These are phyloP conservation scores for Ambrosiella beaveri DNA, from an alignment of 2,329 filamentous ascomycete genomes.

Conservation along the genomic window DNA sequence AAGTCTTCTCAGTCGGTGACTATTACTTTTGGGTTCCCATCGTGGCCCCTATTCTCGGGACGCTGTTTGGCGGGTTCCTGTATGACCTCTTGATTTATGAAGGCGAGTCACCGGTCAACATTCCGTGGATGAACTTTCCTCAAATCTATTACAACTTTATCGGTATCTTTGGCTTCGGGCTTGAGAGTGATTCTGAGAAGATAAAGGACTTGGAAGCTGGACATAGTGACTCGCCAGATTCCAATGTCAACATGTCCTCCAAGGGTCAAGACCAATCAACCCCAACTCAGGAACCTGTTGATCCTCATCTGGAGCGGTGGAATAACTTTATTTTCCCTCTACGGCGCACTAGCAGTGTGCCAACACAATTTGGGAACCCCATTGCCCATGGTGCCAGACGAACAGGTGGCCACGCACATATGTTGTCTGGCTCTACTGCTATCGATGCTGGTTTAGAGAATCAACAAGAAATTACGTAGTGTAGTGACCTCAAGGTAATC, in stretches of 20 bases:
- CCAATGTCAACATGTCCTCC: no score
- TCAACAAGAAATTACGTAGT: no score
- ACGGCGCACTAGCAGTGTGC: not conserved
- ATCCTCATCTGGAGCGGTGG: not conserved
- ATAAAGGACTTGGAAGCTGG: not conserved
- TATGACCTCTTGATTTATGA: constrained; percentile 55
- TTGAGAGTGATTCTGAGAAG: not conserved
- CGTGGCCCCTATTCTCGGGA: constrained; percentile 51
- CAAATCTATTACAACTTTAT: not conserved
- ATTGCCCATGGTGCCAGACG: no score
- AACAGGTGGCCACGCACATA: no score
- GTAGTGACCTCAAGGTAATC: no score
- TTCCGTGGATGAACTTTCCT: constrained; percentile 42
- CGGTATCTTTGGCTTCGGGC: not conserved
- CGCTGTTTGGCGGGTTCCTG: constrained; percentile 44
- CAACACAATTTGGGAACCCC: not conserved
- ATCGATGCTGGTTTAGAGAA: no score
- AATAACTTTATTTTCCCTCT: not conserved
- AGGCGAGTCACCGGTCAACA: constrained; percentile 53
- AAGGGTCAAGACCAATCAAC: not conserved
- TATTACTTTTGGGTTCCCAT: constrained; percentile 69
- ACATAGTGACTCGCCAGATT: not conserved
- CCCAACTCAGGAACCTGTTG: not conserved
- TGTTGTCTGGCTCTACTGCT: no score
- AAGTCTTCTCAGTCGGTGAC: constrained; percentile 48